Percentiles rank a stretch among this genome's conserved stretches.
Conservation (phyloP, 2,329 filamentous ascomycete species). For the Chaetomium strumarium region DNA sequence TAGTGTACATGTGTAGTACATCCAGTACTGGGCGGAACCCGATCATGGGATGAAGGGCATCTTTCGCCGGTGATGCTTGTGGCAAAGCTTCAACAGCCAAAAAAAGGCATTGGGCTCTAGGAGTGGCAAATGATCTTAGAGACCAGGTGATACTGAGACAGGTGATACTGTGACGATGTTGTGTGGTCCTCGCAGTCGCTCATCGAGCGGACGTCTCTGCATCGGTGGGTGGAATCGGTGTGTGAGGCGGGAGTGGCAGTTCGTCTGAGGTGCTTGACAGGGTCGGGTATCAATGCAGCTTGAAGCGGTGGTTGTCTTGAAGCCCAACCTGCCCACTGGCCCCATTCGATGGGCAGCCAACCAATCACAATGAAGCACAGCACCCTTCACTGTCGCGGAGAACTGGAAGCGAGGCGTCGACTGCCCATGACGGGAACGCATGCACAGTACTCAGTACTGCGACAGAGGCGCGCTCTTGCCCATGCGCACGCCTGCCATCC, state of each 20-base stretch:
- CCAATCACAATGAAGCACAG: conserved; percentile 28
- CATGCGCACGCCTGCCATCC: background rate
- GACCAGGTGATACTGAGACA: too few species aligned
- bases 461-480: background rate
- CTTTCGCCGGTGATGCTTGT: too few species aligned
- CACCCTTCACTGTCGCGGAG: conserved; percentile 1
- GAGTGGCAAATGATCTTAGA: too few species aligned
- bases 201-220: too few species aligned
- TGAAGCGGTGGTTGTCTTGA: background rate
- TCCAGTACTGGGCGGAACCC: too few species aligned
- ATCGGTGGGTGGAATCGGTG: background rate
- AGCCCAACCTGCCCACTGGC: conserved; percentile 29
- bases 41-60: too few species aligned
- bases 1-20: too few species aligned
- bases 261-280: conserved; percentile 16
- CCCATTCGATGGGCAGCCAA: background rate
- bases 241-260: conserved; percentile 11
- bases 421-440: background rate
- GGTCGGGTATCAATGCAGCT: conserved; percentile 43
- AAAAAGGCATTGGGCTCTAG: too few species aligned
- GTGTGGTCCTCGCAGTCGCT: too few species aligned
- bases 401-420: background rate
- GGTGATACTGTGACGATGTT: too few species aligned
- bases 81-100: too few species aligned
- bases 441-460: background rate